These are phyloP conservation scores for Xanthoconium purpureum DNA, from an alignment of 768 basidiomycete species.

Conservation along the genomic window DNA sequence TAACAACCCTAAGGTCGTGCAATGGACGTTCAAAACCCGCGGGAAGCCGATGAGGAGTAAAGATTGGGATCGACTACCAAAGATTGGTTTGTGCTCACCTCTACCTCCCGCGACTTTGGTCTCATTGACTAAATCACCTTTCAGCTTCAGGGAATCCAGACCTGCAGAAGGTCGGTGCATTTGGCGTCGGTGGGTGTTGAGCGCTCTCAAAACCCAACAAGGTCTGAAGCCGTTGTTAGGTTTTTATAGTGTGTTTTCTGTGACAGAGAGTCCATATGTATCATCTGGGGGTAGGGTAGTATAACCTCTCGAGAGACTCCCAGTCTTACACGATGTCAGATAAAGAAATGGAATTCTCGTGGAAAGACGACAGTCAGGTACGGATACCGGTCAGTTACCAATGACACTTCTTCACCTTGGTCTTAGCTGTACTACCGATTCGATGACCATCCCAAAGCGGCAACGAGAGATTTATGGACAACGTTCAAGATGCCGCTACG, in stretches of 20 bases:
- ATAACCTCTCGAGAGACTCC: background rate
- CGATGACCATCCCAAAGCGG: background rate
- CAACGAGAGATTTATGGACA: constrained; percentile 55
- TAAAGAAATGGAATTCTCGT: background rate
- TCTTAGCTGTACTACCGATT: background rate
- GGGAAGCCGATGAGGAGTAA: background rate
- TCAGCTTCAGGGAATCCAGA: background rate
- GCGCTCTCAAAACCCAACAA: background rate
- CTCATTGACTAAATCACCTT: background rate
- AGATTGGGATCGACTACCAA: constrained; percentile 1
- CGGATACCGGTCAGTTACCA: background rate
- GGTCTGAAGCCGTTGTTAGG: constrained; percentile 32
- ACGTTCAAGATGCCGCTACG: constrained; percentile 83
- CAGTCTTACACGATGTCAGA: background rate
- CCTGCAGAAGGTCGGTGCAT: background rate
- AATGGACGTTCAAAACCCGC: constrained; percentile 5
- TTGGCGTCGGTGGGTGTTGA: constrained; percentile 2
- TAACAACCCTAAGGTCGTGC: background rate
- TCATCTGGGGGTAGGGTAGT: constrained; percentile 57
- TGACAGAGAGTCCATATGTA: constrained; percentile 76
- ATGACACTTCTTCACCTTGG: background rate
- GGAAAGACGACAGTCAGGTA: background rate
- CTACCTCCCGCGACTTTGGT: background rate
- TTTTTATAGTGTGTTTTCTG: constrained; percentile 75
- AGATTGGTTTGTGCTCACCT: background rate